These are phyloP conservation scores for Ustilago nuda DNA, from an alignment of 1,284 basidiomycete species.

Conservation along the genomic window DNA sequence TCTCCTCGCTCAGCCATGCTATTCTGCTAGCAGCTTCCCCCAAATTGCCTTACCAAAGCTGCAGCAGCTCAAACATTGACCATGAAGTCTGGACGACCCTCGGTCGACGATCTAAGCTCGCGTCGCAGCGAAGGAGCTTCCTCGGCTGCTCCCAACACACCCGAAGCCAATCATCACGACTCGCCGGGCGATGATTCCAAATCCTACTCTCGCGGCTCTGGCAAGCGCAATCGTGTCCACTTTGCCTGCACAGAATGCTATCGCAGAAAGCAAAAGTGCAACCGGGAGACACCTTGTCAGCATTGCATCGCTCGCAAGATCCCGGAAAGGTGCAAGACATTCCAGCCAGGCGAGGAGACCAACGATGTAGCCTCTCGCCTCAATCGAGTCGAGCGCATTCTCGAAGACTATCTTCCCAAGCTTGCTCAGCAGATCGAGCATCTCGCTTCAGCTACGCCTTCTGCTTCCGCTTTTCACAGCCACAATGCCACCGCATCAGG, in stretches of 20 bases:
- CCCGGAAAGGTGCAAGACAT: conserved; percentile 64
- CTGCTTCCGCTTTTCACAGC: conserved; percentile 1
- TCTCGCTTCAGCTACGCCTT: conserved; percentile 13
- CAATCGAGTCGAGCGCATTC: conserved; percentile 51
- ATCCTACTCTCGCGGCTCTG: conserved; percentile 28
- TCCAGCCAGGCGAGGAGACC: conserved; percentile 60
- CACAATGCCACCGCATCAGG: conserved; percentile 7
- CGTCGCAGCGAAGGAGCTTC: conserved; percentile 34
- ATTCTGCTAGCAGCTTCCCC: background rate
- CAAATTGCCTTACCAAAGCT: background rate
- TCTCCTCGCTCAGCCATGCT: background rate
- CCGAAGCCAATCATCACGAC: conserved; percentile 25
- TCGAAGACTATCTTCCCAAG: conserved; percentile 52
- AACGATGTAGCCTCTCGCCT: conserved; percentile 58
- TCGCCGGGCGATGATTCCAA: conserved; percentile 33
- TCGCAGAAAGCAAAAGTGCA: conserved; percentile 66
- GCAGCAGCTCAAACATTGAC: background rate
- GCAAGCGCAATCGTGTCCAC: conserved; percentile 61
- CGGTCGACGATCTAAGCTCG: conserved; percentile 23
- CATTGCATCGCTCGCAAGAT: conserved; percentile 67
- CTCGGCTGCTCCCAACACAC: conserved; percentile 36
- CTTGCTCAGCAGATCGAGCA: conserved; percentile 43
- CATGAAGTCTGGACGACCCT: conserved; percentile 28
- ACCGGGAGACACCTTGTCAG: conserved; percentile 64
- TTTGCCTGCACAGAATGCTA: conserved; percentile 68